Evolutionary conservation across 768 basidiomycete genomes (phyloP).

Genomic region (Lanmaoa rubissima): DNA sequence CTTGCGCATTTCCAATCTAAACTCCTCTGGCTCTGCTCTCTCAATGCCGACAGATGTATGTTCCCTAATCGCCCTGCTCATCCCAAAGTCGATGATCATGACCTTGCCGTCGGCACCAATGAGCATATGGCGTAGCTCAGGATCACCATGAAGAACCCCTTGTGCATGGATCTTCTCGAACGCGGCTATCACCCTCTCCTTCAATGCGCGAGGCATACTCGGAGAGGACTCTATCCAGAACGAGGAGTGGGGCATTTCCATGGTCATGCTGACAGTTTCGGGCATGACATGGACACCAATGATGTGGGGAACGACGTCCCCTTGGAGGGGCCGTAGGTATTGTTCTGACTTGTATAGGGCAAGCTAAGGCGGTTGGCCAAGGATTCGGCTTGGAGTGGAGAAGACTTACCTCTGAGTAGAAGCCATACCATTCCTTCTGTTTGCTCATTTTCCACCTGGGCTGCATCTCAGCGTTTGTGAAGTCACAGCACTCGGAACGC

Average conservation of each 20-base stretch:
- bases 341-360: slow-evolving; percentile 46
- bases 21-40: slow-evolving; percentile 39
- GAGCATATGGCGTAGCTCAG: slow-evolving; percentile 51
- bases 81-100: slow-evolving; percentile 55
- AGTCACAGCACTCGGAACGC: not conserved
- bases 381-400: slow-evolving; percentile 14
- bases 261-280: slow-evolving; percentile 40
- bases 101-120: slow-evolving; percentile 53
- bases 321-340: slow-evolving; percentile 52
- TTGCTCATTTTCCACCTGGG: slow-evolving; percentile 34
- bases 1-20: slow-evolving; percentile 52
- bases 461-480: slow-evolving; percentile 1
- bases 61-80: slow-evolving; percentile 33
- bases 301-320: slow-evolving; percentile 49
- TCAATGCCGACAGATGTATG: slow-evolving; percentile 35
- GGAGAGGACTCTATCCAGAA: slow-evolving; percentile 64
- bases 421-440: slow-evolving; percentile 37
- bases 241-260: slow-evolving; percentile 54
- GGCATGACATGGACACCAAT: slow-evolving; percentile 47
- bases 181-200: slow-evolving; percentile 50
- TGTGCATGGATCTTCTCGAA: slow-evolving; percentile 46
- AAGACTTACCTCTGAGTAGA: slow-evolving; percentile 38
- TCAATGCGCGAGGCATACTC: slow-evolving; percentile 54
- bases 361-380: slow-evolving; percentile 37
- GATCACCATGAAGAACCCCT: slow-evolving; percentile 49